Percentiles rank a stretch among this genome's conserved stretches.
Conservation (phyloP, 495 filamentous ascomycete genomes). For the Talaromyces wortmannii region DNA sequence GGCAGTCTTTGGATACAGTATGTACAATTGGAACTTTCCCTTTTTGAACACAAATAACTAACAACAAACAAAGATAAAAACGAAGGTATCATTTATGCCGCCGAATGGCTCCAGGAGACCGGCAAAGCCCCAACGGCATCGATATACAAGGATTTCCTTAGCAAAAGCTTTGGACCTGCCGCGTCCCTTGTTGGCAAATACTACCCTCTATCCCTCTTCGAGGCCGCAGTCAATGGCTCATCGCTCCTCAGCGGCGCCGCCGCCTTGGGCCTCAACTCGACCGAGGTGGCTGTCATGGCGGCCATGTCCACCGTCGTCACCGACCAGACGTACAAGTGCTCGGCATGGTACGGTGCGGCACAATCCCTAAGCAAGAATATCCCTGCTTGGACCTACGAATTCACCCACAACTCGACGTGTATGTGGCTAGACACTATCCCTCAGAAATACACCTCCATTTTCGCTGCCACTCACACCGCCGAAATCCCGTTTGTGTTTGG, state of each 20-base stretch:
- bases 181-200: conserved; percentile 20
- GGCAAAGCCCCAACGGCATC: conserved; percentile 8
- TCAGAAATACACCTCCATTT: conserved; percentile 5
- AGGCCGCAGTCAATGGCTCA: background rate
- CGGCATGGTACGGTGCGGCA: conserved; percentile 15
- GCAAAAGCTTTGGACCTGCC: conserved; percentile 20
- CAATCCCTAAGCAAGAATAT: conserved; percentile 14
- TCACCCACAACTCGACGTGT: conserved; percentile 25
- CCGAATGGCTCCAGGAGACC: background rate
- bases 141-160: conserved; percentile 16
- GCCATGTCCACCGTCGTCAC: conserved; percentile 20
- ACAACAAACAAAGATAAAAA: conserved; percentile 8
- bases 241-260: background rate
- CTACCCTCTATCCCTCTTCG: conserved; percentile 19
- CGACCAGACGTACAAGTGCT: conserved; percentile 21
- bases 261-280: background rate
- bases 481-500: conserved; percentile 38
- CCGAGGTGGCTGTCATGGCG: conserved; percentile 5
- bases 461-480: conserved; percentile 26
- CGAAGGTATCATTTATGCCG: conserved; percentile 15
- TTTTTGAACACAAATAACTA: background rate
- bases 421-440: conserved; percentile 13
- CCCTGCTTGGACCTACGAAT: conserved; percentile 25
- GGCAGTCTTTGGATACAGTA: conserved; percentile 24
- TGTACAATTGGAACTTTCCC: background rate